Evolutionary conservation across 163 green algal genomes (phyloP).

Genomic region (Prototheca wickerhamii): DNA sequence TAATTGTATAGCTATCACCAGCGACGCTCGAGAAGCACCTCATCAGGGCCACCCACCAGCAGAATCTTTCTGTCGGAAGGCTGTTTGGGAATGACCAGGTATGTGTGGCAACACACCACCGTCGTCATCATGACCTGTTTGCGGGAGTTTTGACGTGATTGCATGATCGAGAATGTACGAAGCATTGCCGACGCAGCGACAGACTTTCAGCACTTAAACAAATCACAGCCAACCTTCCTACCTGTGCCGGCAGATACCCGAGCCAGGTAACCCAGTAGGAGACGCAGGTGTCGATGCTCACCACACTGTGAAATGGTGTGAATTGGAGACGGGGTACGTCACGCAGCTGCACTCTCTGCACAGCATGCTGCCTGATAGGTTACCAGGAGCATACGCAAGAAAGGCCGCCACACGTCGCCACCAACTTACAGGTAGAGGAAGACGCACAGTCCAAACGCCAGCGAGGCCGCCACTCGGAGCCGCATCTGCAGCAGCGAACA

Average conservation of each 20-base stretch:
- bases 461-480: no score
- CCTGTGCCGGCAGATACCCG: conserved; percentile 14
- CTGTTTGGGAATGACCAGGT: conserved; percentile 8
- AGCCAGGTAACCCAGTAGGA: conserved; percentile 10
- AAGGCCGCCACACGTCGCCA: no score
- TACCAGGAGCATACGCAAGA: no score
- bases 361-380: not conserved
- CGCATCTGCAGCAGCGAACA: no score
- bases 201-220: not conserved
- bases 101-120: not conserved
- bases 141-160: not conserved
- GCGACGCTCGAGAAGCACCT: not conserved
- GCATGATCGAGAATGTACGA: not conserved
- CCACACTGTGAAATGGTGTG: conserved; percentile 2
- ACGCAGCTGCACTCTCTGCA: no score
- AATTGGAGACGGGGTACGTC: no score
- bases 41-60: not conserved
- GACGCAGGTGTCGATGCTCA: not conserved
- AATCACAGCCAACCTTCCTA: not conserved
- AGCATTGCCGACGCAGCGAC: not conserved
- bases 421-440: no score
- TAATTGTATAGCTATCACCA: not conserved
- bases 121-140: conserved; percentile 5
- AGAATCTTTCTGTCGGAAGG: conserved; percentile 11
- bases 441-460: no score